Evolutionary conservation across 345 rosid species (phyloP).

Genomic region (Hirschfeldia incana): DNA sequence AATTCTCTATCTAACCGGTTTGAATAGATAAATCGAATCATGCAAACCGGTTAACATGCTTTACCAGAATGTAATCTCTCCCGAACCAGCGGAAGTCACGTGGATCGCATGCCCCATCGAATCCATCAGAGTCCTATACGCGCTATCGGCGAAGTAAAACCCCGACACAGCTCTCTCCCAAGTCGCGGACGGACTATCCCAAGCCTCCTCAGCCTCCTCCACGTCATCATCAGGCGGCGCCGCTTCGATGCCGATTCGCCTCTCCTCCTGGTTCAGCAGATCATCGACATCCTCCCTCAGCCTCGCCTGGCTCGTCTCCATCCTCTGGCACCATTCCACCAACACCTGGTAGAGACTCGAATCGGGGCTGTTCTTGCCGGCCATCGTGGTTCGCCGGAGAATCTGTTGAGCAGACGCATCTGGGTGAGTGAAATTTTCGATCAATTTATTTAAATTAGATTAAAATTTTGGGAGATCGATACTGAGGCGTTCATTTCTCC

Average conservation of each 20-base stretch:
- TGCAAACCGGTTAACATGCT: background rate
- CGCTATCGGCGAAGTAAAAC: slow-evolving; percentile 46
- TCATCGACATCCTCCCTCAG: slow-evolving; percentile 53
- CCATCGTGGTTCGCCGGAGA: slow-evolving; percentile 48
- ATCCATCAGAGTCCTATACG: slow-evolving; percentile 66
- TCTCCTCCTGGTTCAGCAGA: slow-evolving; percentile 36
- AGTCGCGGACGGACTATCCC: slow-evolving; percentile 39
- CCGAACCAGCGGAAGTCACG: slow-evolving; percentile 55
- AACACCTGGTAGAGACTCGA: slow-evolving; percentile 43
- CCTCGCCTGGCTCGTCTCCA: slow-evolving; percentile 63
- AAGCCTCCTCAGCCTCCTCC: slow-evolving; percentile 24
- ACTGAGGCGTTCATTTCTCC: background rate
- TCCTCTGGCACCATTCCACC: slow-evolving; percentile 61
- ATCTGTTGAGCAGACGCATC: slow-evolving; percentile 23
- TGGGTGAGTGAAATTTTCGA: background rate
- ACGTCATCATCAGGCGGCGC: slow-evolving; percentile 3
- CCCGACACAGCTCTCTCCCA: slow-evolving; percentile 46
- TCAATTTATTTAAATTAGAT: background rate
- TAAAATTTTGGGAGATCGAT: background rate
- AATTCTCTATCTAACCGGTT: no score
- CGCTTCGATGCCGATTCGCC: slow-evolving; percentile 19
- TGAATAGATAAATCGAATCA: no score
- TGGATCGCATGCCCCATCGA: slow-evolving; percentile 77
- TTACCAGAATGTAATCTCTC: slow-evolving; percentile 69
- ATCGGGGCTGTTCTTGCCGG: slow-evolving; percentile 37